phyloP scores from a whole-genome alignment of 1,284 basidiomycete species.

The Microbotryum saponariae region DNA sequence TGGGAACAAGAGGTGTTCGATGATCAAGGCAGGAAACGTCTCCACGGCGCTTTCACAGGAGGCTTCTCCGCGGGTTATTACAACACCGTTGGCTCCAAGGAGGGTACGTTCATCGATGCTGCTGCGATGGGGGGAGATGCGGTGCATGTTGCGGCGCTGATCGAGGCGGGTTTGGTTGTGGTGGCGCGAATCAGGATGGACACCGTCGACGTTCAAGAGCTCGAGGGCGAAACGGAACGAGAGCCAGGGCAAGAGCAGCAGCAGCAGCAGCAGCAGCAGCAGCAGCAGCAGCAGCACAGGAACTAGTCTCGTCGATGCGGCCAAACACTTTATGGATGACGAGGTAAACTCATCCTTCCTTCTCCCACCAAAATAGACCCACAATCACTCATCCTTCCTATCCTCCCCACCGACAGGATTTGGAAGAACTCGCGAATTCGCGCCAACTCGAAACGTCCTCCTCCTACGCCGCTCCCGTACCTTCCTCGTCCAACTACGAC shows the following conservation, averaged over 20 bases:
- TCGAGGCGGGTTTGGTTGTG: no score
- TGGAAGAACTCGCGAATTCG: slow-evolving; percentile 33
- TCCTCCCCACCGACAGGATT: slow-evolving; percentile 16
- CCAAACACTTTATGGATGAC: slow-evolving; percentile 78
- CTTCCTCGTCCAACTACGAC: slow-evolving; percentile 11
- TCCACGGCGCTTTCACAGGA: slow-evolving; percentile 97
- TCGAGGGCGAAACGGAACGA: slow-evolving; percentile 60
- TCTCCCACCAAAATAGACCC: no score
- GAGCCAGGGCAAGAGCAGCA: no score
- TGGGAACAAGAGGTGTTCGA: slow-evolving; percentile 93
- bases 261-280: no score
- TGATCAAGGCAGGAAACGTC: slow-evolving; percentile 75
- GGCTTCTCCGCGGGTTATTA: slow-evolving; percentile 90
- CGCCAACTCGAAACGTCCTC: slow-evolving; percentile 23
- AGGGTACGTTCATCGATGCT: slow-evolving; percentile 61
- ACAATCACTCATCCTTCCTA: not conserved
- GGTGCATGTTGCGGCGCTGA: no score
- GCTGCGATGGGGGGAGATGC: no score
- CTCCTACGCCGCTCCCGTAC: slow-evolving; percentile 8
- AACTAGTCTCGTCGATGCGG: slow-evolving; percentile 60
- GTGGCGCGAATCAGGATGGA: slow-evolving; percentile 58
- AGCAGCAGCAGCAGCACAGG: slow-evolving; percentile 26
- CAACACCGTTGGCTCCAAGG: slow-evolving; percentile 90
- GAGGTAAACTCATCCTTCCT: slow-evolving; percentile 50
- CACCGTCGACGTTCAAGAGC: slow-evolving; percentile 81